phyloP scores from a whole-genome alignment of 495 filamentous ascomycete genomes.

The Penicillium manginii region DNA sequence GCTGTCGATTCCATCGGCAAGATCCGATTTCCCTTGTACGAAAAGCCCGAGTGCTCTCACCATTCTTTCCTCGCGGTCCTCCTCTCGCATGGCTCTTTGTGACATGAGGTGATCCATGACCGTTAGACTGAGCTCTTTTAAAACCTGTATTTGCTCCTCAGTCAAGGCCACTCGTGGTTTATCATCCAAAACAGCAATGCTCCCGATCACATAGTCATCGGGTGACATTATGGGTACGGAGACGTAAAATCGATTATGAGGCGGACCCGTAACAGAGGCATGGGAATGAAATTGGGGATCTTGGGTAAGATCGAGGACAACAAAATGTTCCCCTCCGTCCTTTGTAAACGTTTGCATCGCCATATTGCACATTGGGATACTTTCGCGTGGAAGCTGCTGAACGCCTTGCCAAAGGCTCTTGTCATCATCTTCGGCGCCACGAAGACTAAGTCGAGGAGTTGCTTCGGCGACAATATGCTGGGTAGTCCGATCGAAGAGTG shows the following conservation, averaged over 20 bases:
- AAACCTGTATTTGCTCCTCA: conserved; percentile 21
- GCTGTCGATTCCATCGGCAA: conserved; percentile 24
- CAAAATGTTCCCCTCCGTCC: conserved; percentile 36
- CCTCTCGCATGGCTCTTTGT: conserved; percentile 50
- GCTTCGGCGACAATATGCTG: conserved; percentile 57
- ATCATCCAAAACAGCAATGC: conserved; percentile 60
- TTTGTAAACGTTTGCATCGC: conserved; percentile 38
- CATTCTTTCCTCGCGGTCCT: conserved; percentile 56
- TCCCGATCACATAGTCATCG: conserved; percentile 65
- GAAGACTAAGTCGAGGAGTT: conserved; percentile 45
- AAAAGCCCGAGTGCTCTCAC: conserved; percentile 58
- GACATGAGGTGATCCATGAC: conserved; percentile 62
- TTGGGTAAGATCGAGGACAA: conserved; percentile 30
- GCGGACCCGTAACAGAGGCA: conserved; percentile 33
- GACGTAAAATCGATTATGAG: conserved; percentile 37
- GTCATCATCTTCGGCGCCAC: conserved; percentile 29
- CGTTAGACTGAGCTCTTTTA: conserved; percentile 48
- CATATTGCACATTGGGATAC: conserved; percentile 30
- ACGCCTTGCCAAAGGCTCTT: conserved; percentile 44
- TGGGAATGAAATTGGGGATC: conserved; percentile 34
- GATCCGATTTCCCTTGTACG: conserved; percentile 53
- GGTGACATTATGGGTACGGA: conserved; percentile 56
- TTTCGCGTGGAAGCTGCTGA: conserved; percentile 28
- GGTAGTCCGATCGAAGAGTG: conserved; percentile 30
- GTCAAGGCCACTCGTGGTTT: conserved; percentile 24